These are phyloP conservation scores for Clarireedia paspali DNA, from an alignment of 2,329 filamentous ascomycete species.

Conservation along the genomic window DNA sequence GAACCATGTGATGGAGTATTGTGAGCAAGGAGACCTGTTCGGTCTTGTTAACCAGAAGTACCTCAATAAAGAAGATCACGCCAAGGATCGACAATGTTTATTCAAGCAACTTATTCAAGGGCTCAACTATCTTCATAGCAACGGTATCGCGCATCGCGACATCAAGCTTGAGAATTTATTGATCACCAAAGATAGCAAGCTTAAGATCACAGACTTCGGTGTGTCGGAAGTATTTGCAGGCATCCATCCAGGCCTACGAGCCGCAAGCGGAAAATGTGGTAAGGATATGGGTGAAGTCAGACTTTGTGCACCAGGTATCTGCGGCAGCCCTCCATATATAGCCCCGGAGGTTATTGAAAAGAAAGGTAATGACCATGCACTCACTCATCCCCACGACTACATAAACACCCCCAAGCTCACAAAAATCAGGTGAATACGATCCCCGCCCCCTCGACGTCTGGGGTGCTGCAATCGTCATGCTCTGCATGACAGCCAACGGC, in stretches of 20 bases:
- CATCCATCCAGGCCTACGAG: slow-evolving; percentile 69
- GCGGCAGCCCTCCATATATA: slow-evolving; percentile 79
- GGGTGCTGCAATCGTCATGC: slow-evolving; percentile 76
- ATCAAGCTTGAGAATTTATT: slow-evolving; percentile 86
- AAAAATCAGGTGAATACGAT: slow-evolving; percentile 48
- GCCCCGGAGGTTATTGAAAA: slow-evolving; percentile 76
- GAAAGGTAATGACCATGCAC: slow-evolving; percentile 34
- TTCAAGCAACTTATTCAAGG: slow-evolving; percentile 87
- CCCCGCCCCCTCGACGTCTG: slow-evolving; percentile 78
- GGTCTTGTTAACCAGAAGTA: slow-evolving; percentile 64
- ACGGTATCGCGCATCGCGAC: slow-evolving; percentile 84
- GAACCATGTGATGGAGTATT: slow-evolving; percentile 94
- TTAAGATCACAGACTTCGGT: slow-evolving; percentile 90
- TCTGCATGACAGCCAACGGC: slow-evolving; percentile 65
- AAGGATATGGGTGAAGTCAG: slow-evolving; percentile 64
- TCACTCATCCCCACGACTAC: not conserved
- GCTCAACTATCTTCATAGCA: slow-evolving; percentile 70
- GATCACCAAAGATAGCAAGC: slow-evolving; percentile 67
- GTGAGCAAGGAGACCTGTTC: slow-evolving; percentile 73
- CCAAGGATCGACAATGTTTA: slow-evolving; percentile 67
- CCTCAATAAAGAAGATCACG: slow-evolving; percentile 54
- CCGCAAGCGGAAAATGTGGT: slow-evolving; percentile 66
- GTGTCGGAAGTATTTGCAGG: slow-evolving; percentile 81
- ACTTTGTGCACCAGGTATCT: slow-evolving; percentile 70
- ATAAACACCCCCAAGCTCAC: not conserved